A percentile compares a stretch with the other conserved stretches of the same genome.
These are phyloP conservation scores for Leersia perrieri DNA, from an alignment of 176 grass and related monocot species.

Conservation along the genomic window DNA sequence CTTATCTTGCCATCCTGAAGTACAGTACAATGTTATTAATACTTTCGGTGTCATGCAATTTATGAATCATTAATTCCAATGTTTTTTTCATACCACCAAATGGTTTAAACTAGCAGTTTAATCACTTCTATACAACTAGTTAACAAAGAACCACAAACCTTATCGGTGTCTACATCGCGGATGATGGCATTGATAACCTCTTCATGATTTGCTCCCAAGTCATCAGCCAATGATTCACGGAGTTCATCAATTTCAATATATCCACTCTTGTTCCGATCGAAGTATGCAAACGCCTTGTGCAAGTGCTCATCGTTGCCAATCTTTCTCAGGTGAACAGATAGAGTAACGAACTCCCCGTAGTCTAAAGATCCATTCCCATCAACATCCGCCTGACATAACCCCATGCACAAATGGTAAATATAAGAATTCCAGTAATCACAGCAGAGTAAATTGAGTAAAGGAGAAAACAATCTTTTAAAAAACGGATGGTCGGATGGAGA, in stretches of 20 bases:
- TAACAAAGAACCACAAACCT: slow-evolving; percentile 42
- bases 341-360: slow-evolving; percentile 81
- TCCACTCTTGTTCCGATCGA: slow-evolving; percentile 75
- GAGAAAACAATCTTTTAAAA: not conserved
- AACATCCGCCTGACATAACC: slow-evolving; percentile 58
- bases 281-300: slow-evolving; percentile 84
- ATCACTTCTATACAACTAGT: not conserved
- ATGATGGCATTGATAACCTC: slow-evolving; percentile 92
- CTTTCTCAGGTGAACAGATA: slow-evolving; percentile 81
- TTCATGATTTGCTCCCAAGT: slow-evolving; percentile 69
- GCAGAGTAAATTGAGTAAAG: not conserved
- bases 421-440: not conserved
- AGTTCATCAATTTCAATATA: slow-evolving; percentile 92
- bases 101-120: not conserved
- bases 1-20: slow-evolving; percentile 91
- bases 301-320: slow-evolving; percentile 81
- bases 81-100: not conserved
- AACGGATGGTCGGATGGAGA: not conserved
- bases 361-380: slow-evolving; percentile 81
- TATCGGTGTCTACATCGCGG: slow-evolving; percentile 81
- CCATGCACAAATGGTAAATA: slow-evolving; percentile 40
- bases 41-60: not conserved
- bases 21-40: not conserved
- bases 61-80: not conserved
- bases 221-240: slow-evolving; percentile 56